Evolutionary conservation across 352 stramenopile genomes (phyloP).

Genomic region (Phytophthora pseudosyringae): DNA sequence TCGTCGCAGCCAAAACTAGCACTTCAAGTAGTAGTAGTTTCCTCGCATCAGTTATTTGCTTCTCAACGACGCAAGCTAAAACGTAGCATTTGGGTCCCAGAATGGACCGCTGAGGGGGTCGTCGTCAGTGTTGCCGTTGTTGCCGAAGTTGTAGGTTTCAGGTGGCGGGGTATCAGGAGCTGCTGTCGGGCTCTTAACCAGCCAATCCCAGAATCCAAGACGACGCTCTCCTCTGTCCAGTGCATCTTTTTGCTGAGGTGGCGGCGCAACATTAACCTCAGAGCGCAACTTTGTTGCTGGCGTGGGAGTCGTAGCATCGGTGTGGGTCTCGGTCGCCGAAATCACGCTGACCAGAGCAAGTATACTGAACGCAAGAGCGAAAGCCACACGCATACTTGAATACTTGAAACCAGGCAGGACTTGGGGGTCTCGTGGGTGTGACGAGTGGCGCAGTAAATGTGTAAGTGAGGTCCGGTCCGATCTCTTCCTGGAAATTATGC

Average conservation of each 20-base stretch:
- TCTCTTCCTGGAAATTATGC: too few species aligned
- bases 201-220: slow-evolving; percentile 11
- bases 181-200: slow-evolving; percentile 7
- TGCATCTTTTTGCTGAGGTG: neutral
- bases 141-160: neutral
- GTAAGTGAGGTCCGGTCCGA: too few species aligned
- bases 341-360: neutral
- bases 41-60: too few species aligned
- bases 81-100: too few species aligned
- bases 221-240: neutral
- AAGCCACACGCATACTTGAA: neutral
- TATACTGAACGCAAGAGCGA: neutral
- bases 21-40: too few species aligned
- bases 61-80: too few species aligned
- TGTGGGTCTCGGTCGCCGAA: neutral
- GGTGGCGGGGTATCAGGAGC: neutral
- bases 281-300: slow-evolving; percentile 3
- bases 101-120: too few species aligned
- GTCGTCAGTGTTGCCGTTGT: neutral
- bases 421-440: too few species aligned
- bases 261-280: neutral
- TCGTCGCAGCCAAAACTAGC: too few species aligned
- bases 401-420: too few species aligned
- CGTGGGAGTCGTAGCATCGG: neutral
- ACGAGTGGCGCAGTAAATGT: too few species aligned